A percentile compares a stretch with the other conserved stretches of the same genome.
Conservation (phyloP, 257 asterid genomes). For the Coffea canephora region DNA sequence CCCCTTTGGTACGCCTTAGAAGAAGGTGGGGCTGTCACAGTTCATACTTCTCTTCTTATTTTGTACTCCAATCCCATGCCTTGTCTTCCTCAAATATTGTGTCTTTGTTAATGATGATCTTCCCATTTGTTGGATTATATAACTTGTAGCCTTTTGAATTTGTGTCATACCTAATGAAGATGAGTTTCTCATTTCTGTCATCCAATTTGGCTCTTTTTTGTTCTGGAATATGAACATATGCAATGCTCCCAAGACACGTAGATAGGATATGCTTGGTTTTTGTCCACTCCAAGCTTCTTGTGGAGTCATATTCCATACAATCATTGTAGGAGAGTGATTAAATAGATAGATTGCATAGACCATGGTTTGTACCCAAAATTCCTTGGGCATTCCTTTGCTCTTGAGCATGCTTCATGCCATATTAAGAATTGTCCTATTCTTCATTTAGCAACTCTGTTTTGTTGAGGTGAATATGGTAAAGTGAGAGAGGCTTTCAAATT, state of each 20-base stretch:
- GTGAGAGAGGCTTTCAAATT: not conserved
- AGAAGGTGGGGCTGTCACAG: not conserved
- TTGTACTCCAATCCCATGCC: not conserved
- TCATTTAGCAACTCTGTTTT: not conserved
- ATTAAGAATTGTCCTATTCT: not conserved
- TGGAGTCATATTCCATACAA: not conserved
- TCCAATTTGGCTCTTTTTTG: not conserved
- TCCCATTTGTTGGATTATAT: not conserved
- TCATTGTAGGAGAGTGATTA: not conserved
- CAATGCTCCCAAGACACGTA: not conserved
- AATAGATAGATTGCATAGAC: not conserved
- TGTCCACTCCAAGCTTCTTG: not conserved
- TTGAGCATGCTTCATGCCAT: not conserved
- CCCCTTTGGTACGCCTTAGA: too few relatives aligned
- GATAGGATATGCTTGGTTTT: not conserved
- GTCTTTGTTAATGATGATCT: not conserved
- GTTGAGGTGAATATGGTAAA: not conserved
- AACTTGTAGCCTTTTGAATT: slow-evolving; percentile 14
- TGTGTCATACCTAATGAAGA: not conserved
- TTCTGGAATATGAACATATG: not conserved
- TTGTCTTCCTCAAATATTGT: not conserved
- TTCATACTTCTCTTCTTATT: not conserved
- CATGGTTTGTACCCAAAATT: not conserved
- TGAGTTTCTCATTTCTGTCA: not conserved
- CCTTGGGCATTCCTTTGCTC: not conserved